These are phyloP conservation scores for Pistacia vera DNA, from an alignment of 345 rosid species.

Conservation along the genomic window DNA sequence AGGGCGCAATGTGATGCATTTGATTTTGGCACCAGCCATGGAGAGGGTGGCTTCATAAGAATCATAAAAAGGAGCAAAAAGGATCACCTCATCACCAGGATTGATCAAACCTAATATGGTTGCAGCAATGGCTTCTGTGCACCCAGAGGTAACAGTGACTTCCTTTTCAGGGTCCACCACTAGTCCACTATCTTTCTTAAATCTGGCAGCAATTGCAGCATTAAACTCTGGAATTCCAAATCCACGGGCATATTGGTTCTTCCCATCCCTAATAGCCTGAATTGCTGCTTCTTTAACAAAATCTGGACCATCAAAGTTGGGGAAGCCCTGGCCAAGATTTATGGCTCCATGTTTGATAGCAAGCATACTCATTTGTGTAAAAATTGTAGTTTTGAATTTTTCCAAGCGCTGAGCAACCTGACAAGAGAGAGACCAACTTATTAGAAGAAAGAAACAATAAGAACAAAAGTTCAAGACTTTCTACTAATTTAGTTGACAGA, in stretches of 20 bases:
- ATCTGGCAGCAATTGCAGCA: slow-evolving; percentile 67
- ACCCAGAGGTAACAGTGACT: slow-evolving; percentile 89
- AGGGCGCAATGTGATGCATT: slow-evolving; percentile 77
- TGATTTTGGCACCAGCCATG: slow-evolving; percentile 93
- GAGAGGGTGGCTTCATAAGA: slow-evolving; percentile 94
- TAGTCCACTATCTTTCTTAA: slow-evolving; percentile 73
- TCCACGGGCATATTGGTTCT: slow-evolving; percentile 96
- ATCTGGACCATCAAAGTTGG: slow-evolving; percentile 95
- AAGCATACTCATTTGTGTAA: slow-evolving; percentile 89
- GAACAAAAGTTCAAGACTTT: not conserved
- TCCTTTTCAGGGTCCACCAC: slow-evolving; percentile 87
- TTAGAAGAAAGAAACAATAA: not conserved
- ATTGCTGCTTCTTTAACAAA: slow-evolving; percentile 94
- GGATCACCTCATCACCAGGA: slow-evolving; percentile 93
- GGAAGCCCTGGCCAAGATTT: slow-evolving; percentile 96
- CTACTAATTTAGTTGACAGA: not conserved
- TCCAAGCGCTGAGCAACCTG: slow-evolving; percentile 91
- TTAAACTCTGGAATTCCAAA: slow-evolving; percentile 75
- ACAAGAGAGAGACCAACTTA: not conserved
- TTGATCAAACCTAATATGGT: slow-evolving; percentile 78
- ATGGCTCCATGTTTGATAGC: slow-evolving; percentile 88
- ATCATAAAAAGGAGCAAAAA: slow-evolving; percentile 93
- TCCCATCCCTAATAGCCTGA: slow-evolving; percentile 86
- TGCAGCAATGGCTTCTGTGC: slow-evolving; percentile 97
- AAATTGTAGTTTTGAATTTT: slow-evolving; percentile 94